Evolutionary conservation across 2,329 filamentous ascomycete species (phyloP), one percentile per base, ranked within the genome.

Genomic region (Venturia oleaginea): DNA sequence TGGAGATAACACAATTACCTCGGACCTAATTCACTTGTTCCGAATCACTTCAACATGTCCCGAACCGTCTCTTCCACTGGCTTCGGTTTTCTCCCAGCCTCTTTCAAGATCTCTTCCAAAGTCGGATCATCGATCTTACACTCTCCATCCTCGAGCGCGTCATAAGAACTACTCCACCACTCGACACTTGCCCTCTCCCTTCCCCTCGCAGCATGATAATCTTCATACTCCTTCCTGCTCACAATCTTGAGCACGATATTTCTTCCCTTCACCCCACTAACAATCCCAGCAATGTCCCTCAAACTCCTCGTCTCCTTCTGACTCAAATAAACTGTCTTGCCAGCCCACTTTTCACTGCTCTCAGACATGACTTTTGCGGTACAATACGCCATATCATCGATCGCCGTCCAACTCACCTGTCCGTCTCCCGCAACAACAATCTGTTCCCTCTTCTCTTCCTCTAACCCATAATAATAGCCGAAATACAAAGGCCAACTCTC

Each of bases 401-500:
- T 80, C 11, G 70, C 67, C 0, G 78, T 80, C 78, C 78, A 81
- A 62, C 70, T 75, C 3, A 80, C 72, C 7, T 69, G 70, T 7
- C 76, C 71, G 66, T 80, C 77, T 0, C 78, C 79, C 0, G 72
- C 78, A 10, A 76, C 71, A 0, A 77, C 43, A 0, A 80, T 70
- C 46, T 77, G 74, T 0, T 51, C 69, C 61, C 78, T 68, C 10
- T 48, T 22, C 0, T 68, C 68, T 46, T 80, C 78, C 2, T 71
- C 65, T 7, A 67, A 61, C 10, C 72, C 60, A 15, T 73, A 73
- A 59, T 76, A 80, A 63, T 80, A 77, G 0, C 79, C 78, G 24
- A 80, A 73, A 65, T 80, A 80, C 24, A 80, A 67, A 7, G 78
- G 78, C 79, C 79, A 81, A 63, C 72, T 76, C 69, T 80, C 78